A percentile compares a stretch with the other conserved stretches of the same genome.
Conservation (phyloP, 2,329 filamentous ascomycete genomes). For the Fusarium sp. region DNA sequence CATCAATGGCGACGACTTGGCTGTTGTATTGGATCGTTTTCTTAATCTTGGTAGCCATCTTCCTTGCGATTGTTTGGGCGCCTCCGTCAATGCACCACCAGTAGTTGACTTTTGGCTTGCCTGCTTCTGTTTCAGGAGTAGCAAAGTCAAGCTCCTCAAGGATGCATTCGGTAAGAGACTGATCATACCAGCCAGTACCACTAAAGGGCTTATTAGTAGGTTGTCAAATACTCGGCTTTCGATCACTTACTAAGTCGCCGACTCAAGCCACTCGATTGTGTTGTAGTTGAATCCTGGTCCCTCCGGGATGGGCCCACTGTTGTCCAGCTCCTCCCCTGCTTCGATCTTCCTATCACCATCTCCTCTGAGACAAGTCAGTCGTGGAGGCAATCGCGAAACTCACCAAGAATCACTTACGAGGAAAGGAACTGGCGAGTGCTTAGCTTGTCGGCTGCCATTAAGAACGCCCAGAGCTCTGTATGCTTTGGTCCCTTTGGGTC, state of each 20-base stretch:
- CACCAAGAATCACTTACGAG: conserved; percentile 17
- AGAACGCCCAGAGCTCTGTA: conserved; percentile 1
- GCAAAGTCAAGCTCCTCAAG: conserved; percentile 40
- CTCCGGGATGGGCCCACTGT: background rate
- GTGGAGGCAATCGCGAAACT: no score
- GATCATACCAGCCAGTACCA: conserved; percentile 42
- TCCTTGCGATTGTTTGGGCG: conserved; percentile 16
- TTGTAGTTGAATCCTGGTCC: conserved; percentile 31
- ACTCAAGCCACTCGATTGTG: conserved; percentile 42
- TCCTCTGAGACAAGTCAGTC: background rate
- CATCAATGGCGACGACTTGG: conserved; percentile 28
- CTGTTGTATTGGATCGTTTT: conserved; percentile 20
- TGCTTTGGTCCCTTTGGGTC: background rate
- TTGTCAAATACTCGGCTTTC: accelerated
- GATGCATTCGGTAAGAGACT: conserved; percentile 32
- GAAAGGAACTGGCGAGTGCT: conserved; percentile 39
- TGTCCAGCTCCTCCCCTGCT: background rate
- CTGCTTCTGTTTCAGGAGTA: background rate
- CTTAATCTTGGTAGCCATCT: conserved; percentile 25
- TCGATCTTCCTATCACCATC: background rate
- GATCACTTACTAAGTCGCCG: conserved; percentile 29
- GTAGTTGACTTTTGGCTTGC: background rate
- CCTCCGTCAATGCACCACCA: conserved; percentile 42
- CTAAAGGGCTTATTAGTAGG: background rate
- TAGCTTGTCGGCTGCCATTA: conserved; percentile 32